Evolutionary conservation across 768 basidiomycete genomes (phyloP).

Genomic region (Pholiota molesta): DNA sequence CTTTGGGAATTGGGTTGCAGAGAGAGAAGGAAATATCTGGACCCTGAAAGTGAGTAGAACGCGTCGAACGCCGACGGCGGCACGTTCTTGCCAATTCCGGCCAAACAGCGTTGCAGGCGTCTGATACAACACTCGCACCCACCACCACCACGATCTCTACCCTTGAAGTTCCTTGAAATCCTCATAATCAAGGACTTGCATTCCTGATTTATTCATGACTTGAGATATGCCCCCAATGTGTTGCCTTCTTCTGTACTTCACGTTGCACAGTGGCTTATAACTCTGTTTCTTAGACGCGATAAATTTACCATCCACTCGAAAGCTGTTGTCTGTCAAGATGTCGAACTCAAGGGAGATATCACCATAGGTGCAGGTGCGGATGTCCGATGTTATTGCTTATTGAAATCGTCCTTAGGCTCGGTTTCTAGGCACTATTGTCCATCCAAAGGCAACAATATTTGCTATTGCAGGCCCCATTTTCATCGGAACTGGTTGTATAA

Average conservation of each 20-base stretch:
- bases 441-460: conserved; percentile 93
- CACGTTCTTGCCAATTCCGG: background rate
- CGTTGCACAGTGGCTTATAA: conserved; percentile 11
- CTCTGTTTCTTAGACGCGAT: conserved; percentile 61
- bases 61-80: background rate
- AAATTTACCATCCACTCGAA: conserved; percentile 90
- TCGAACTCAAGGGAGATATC: conserved; percentile 92
- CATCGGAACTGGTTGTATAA: conserved; percentile 85
- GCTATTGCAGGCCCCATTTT: conserved; percentile 90
- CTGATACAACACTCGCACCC: background rate
- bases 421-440: conserved; percentile 75
- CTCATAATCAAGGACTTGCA: background rate
- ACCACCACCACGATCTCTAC: background rate
- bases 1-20: background rate
- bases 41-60: too few species aligned
- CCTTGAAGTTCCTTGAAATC: background rate
- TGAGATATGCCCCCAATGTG: conserved; percentile 41
- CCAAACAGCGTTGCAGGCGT: background rate
- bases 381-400: background rate
- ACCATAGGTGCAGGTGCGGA: conserved; percentile 80
- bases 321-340: conserved; percentile 90
- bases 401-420: background rate
- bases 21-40: background rate
- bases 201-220: background rate
- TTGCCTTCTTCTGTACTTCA: conserved; percentile 19